A percentile compares a stretch with the other conserved stretches of the same genome.
Conservation (phyloP, 2,329 filamentous ascomycete species). For the Hymenoscyphus fraxineus region DNA sequence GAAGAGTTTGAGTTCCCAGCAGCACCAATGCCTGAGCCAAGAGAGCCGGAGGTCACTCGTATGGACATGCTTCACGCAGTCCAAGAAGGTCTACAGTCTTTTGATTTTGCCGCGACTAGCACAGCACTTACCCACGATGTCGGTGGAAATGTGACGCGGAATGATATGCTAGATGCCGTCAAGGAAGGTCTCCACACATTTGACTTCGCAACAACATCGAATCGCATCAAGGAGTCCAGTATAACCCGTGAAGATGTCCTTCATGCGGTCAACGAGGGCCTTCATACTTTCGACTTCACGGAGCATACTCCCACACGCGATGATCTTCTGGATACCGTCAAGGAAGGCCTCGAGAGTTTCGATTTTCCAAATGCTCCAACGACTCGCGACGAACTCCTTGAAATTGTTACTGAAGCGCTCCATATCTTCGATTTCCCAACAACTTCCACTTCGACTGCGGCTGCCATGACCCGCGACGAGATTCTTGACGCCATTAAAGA, state of each 20-base stretch:
- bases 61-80: slow-evolving; percentile 64
- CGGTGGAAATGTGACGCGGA: slow-evolving; percentile 37
- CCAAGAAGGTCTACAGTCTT: slow-evolving; percentile 52
- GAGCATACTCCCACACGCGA: slow-evolving; percentile 47
- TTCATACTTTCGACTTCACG: slow-evolving; percentile 47
- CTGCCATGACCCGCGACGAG: slow-evolving; percentile 70
- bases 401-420: slow-evolving; percentile 58
- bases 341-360: slow-evolving; percentile 63
- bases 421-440: slow-evolving; percentile 48
- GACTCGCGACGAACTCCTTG: slow-evolving; percentile 61
- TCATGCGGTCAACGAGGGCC: slow-evolving; percentile 64
- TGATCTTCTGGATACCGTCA: slow-evolving; percentile 52
- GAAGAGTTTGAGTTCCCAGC: slow-evolving; percentile 78
- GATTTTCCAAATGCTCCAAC: slow-evolving; percentile 54
- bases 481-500: slow-evolving; percentile 76
- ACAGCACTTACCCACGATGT: slow-evolving; percentile 55
- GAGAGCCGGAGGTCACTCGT: slow-evolving; percentile 51
- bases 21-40: slow-evolving; percentile 53
- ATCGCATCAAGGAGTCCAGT: slow-evolving; percentile 55
- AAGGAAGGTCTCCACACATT: slow-evolving; percentile 81
- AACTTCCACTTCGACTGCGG: slow-evolving; percentile 32
- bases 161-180: slow-evolving; percentile 78
- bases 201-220: slow-evolving; percentile 62
- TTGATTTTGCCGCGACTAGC: slow-evolving; percentile 42
- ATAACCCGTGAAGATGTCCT: slow-evolving; percentile 52